Conservation (phyloP, 108 stramenopile species). For the Parietichytrium sp. region DNA sequence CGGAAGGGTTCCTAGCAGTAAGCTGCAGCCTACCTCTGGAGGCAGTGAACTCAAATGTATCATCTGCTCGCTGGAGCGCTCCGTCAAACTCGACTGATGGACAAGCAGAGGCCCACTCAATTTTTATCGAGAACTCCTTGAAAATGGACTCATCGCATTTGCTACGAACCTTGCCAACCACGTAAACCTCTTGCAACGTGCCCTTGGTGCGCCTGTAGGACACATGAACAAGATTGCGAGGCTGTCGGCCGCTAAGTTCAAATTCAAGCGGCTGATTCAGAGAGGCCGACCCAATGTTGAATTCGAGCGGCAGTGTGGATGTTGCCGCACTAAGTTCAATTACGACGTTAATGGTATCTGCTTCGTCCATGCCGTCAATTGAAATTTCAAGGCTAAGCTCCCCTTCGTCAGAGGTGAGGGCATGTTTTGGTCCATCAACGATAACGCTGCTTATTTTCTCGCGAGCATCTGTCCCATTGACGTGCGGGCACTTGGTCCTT, state of each 20-base stretch:
- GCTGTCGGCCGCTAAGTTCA: not conserved
- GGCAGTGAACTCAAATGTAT: not conserved
- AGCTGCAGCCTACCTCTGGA: not conserved
- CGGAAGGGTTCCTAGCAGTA: not conserved
- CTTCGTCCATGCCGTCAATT: not conserved
- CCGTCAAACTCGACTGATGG: not conserved
- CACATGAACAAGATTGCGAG: not conserved
- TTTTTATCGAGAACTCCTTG: not conserved
- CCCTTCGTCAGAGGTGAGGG: not conserved
- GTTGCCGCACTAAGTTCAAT: not conserved
- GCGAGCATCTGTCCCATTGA: not conserved
- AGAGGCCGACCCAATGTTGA: not conserved
- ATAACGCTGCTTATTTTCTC: not conserved
- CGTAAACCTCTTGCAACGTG: not conserved
- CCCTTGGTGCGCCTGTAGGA: not conserved
- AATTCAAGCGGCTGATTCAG: not conserved
- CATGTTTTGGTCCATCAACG: not conserved
- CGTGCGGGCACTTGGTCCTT: not conserved
- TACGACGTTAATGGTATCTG: not conserved
- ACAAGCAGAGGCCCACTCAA: not conserved
- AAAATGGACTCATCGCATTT: not conserved
- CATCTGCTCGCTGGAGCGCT: not conserved
- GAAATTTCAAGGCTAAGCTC: not conserved
- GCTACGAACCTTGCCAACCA: not conserved
- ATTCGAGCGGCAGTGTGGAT: not conserved